Evolutionary conservation across 768 basidiomycete genomes (phyloP), one percentile per base, ranked within the genome.

Genomic region (Suillus hirtellus): DNA sequence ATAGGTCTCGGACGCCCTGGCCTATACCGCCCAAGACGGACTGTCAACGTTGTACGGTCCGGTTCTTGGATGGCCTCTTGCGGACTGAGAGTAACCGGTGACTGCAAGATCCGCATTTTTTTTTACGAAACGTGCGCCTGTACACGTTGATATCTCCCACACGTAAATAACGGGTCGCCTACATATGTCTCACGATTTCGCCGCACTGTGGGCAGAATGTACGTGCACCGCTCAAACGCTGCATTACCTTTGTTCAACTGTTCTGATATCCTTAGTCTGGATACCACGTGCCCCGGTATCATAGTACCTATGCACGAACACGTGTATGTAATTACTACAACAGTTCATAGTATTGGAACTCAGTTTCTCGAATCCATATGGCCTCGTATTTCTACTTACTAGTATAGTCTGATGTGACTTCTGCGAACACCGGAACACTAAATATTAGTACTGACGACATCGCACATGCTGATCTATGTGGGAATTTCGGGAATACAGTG

Each of bases 281-380:
- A 38, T 19, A 56, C 38, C 55, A 56, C 55, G 55, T 56, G 38
- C 55, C 24, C 8, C 38, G 24, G 24, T 15, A 56, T 38, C 24
- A 17, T 10, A 31, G 31, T n/a, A 40, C 15, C 19, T 15, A 21
- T 21, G 10, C 55, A 40, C 27, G 17, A 31, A 40, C 55, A 40
- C 15, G 24, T 56, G 55, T 56, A 56, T 27, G 11, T 40, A 24
- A 56, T 56, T 56, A 56, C 55, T 56, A 38, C n/a, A 37, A 55
- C 35, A 3, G 54, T 1, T 24, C 19, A 35, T 34, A n/a, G 34
- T 54, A 54, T 54, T 52, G 10, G 52, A 37, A 55, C 54, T 55
- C 35, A 35, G 54, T n/a, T 55, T 17, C 17, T 42, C 52, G 31
- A 53, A 53, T 53, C 0, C 31, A 53, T 31, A 34, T 11, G 34